A percentile compares a stretch with the other conserved stretches of the same genome.
Evolutionary conservation across 1,139 yeast species (phyloP).

Genomic region (Hansenula anomala): DNA sequence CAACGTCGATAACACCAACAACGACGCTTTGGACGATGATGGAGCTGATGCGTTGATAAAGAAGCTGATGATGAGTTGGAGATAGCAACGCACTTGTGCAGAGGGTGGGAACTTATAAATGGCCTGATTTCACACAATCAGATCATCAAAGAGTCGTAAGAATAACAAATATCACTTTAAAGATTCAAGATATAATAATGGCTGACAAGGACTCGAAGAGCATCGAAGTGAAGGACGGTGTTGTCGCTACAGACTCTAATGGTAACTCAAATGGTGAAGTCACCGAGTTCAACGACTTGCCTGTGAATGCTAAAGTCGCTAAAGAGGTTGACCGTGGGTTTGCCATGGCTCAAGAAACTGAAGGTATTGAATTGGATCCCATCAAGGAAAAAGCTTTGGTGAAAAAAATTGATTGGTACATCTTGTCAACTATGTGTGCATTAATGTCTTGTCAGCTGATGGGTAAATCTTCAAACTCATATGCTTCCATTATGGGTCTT

Average conservation of each 20-base stretch:
- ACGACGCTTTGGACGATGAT: too few relatives aligned
- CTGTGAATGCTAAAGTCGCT: background rate
- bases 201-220: too few relatives aligned
- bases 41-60: too few relatives aligned
- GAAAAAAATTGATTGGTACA: slow-evolving; percentile 14
- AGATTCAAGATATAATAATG: too few relatives aligned
- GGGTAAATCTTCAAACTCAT: slow-evolving; percentile 11
- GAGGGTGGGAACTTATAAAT: too few relatives aligned
- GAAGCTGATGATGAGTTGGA: too few relatives aligned
- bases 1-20: too few relatives aligned
- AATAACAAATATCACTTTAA: too few relatives aligned
- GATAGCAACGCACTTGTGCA: too few relatives aligned
- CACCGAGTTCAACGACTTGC: background rate
- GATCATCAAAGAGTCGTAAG: too few relatives aligned
- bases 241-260: background rate
- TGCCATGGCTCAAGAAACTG: slow-evolving; percentile 10
- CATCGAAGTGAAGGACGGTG: too few relatives aligned
- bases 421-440: slow-evolving; percentile 16
- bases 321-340: background rate
- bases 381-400: slow-evolving; percentile 13
- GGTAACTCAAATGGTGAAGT: background rate
- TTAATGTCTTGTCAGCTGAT: slow-evolving; percentile 13
- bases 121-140: too few relatives aligned
- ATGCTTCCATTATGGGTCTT: slow-evolving; percentile 37
- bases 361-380: slow-evolving; percentile 5